Conservation (phyloP, 768 basidiomycete genomes). For the Trametes maxima region DNA sequence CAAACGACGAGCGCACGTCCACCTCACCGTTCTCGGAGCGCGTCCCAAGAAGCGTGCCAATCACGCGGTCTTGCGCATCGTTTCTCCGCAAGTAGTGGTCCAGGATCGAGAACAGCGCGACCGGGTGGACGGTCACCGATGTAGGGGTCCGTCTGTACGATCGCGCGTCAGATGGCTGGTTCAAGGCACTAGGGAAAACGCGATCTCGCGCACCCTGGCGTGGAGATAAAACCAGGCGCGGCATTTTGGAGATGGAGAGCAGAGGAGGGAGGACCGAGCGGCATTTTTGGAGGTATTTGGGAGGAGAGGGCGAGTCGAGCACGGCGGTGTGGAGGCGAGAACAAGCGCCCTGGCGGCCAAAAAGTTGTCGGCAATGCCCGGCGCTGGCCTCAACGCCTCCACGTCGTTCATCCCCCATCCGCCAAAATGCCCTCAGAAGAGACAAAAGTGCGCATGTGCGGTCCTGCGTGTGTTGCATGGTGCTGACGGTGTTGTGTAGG, state of each 20-base stretch:
- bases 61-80: slow-evolving; percentile 82
- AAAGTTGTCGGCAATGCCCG: slow-evolving; percentile 37
- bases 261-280: slow-evolving; percentile 49
- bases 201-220: slow-evolving; percentile 37
- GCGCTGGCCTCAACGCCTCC: slow-evolving; percentile 25
- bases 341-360: slow-evolving; percentile 23
- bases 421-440: slow-evolving; percentile 84
- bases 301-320: slow-evolving; percentile 23
- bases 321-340: slow-evolving; percentile 16
- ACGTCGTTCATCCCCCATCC: slow-evolving; percentile 36
- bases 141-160: slow-evolving; percentile 66
- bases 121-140: slow-evolving; percentile 83
- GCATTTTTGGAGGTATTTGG: slow-evolving; percentile 41
- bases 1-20: slow-evolving; percentile 84
- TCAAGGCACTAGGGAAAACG: background rate
- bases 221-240: slow-evolving; percentile 33
- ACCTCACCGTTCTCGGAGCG: slow-evolving; percentile 59
- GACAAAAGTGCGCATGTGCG: slow-evolving; percentile 64
- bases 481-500: slow-evolving; percentile 46
- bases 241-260: slow-evolving; percentile 44
- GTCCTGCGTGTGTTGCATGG: background rate
- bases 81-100: slow-evolving; percentile 94
- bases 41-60: slow-evolving; percentile 91
- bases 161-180: slow-evolving; percentile 1
- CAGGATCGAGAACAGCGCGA: slow-evolving; percentile 91